A percentile compares a stretch with the other conserved stretches of the same genome.
phyloP scores from a whole-genome alignment of 306 rosid genomes.

The Herpetospermum pedunculosum region DNA sequence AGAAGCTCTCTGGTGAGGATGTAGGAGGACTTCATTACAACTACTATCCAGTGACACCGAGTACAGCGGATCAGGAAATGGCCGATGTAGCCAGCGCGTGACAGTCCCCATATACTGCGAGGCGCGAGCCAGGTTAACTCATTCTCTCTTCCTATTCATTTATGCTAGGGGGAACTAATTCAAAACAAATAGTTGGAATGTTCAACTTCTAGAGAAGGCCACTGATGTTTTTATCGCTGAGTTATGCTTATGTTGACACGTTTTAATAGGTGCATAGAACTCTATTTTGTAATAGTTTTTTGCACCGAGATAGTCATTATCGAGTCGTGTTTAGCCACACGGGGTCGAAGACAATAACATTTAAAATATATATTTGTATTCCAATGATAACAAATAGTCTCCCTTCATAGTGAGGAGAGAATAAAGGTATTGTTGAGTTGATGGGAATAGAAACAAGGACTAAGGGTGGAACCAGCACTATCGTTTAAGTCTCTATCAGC shows the following conservation, averaged over 20 bases:
- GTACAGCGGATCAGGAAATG: slow-evolving; percentile 83
- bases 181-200: no score
- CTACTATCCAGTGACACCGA: slow-evolving; percentile 53
- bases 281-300: no score
- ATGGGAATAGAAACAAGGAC: background rate
- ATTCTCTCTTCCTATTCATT: background rate
- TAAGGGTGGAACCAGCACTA: background rate
- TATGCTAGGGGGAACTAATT: background rate
- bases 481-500: background rate
- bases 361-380: no score
- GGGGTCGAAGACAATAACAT: no score
- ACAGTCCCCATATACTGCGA: no score
- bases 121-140: background rate
- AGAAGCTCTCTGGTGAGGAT: slow-evolving; percentile 76
- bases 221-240: no score
- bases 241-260: no score
- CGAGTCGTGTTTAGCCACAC: no score
- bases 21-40: slow-evolving; percentile 75
- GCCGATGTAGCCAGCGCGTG: slow-evolving; percentile 51
- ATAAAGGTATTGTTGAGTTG: background rate
- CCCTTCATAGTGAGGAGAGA: background rate
- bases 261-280: no score
- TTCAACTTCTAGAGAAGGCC: no score
- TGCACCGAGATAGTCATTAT: no score
- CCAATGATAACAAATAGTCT: background rate